A percentile compares a stretch with the other conserved stretches of the same genome.
These are phyloP conservation scores for Leishmania turanica DNA, from an alignment of 208 protist species.

Conservation along the genomic window DNA sequence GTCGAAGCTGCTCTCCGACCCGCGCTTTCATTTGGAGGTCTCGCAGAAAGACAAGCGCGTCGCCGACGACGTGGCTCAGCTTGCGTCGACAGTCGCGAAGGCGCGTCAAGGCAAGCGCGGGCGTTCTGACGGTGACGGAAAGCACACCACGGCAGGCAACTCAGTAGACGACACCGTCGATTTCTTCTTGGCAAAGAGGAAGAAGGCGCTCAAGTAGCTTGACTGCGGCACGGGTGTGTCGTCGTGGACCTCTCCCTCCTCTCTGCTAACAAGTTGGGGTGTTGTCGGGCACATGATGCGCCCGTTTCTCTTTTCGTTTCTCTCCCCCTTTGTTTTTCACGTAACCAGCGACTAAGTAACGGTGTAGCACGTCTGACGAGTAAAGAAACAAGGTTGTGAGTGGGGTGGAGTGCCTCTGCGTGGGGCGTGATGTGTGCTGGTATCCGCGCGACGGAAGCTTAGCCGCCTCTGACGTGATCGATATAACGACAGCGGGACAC, in stretches of 20 bases:
- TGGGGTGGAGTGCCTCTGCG: neutral
- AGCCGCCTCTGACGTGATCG: neutral
- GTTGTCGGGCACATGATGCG: neutral
- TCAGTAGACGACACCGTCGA: conserved; percentile 55
- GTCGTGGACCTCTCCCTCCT: neutral
- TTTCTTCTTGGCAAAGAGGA: conserved; percentile 68
- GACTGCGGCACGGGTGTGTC: neutral
- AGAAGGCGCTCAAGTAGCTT: conserved; percentile 15
- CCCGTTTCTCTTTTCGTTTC: neutral
- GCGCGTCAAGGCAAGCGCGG: conserved; percentile 54
- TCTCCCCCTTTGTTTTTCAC: neutral
- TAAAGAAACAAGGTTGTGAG: neutral
- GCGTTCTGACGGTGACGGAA: conserved; percentile 7
- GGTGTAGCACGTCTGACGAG: neutral
- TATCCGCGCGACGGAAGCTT: neutral
- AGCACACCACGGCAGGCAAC: neutral
- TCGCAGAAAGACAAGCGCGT: conserved; percentile 68
- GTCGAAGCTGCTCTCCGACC: conserved; percentile 80
- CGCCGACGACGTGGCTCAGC: conserved; percentile 58
- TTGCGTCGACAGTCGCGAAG: conserved; percentile 75
- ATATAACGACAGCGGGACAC: neutral
- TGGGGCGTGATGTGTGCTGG: neutral
- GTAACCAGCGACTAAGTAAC: conserved; percentile 6
- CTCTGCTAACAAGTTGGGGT: neutral
- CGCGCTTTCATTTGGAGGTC: conserved; percentile 87